Base-by-base conservation (phyloP, 352 stramenopile genomes). In the Phytophthora ohioensis region DNA sequence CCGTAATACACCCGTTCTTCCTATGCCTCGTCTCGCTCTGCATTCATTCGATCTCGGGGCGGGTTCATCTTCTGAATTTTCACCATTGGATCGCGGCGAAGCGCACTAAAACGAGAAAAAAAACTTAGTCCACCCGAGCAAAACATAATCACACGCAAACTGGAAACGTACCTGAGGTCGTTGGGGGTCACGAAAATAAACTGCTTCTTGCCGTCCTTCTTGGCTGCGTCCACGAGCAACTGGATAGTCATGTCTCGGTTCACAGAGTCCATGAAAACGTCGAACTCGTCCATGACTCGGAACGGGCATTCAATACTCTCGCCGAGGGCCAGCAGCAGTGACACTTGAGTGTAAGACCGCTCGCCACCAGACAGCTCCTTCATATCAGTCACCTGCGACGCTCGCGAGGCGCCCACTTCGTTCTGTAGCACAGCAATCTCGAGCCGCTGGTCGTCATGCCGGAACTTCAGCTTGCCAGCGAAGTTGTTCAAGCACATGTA, bases 221-320 rank as follows among this genome's bases (percentile, higher is more conserved):
- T 94, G 17, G 86, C 88, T 0, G 87, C 92, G 9, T 91, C 67
- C 17, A 99, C 91, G n/a, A 99, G 84, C 64, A 97, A 75, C 43
- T 98, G 81, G 59, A 99, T 95, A 3, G 97, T 97, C 69, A 98
- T 94, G 36, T 98, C 98, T 47, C 98, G 87, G 56, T 97, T 97
- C 34, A 99, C 90, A 27, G 97, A 94, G 84, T 99, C 98, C 87
- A 99, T 98, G 69, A 99, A 99, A 35, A 99, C 97, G 79, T 99
- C 97, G 72, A 99, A 99, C 84, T 99, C 97, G 73, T 99, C 97
- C 93, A 99, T 98, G 39, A 99, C 94, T 64, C 97, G 90, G 75
- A 99, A 99, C 15, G 97, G 97, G 57, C 87, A 96, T 66, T 96
- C 90, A 57, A 94, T 95, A 69, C 86, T 94, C 69, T 96, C 80